These are phyloP conservation scores for Casuarina cunninghamiana DNA, from an alignment of 306 rosid genomes.

Conservation along the genomic window DNA sequence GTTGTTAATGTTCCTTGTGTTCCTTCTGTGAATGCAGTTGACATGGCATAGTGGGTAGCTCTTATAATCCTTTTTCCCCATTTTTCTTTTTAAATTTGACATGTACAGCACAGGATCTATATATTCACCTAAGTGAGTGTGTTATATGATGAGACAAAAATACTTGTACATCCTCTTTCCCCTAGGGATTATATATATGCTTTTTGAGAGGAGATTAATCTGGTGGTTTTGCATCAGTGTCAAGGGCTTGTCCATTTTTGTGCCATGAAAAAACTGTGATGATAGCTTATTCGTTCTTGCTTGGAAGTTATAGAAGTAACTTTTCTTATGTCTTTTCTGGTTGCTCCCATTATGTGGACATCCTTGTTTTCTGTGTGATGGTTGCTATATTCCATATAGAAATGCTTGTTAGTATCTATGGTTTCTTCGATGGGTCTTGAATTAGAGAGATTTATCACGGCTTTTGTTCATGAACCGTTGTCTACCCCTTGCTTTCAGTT, in stretches of 20 bases:
- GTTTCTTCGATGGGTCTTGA: neutral
- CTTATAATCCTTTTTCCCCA: slow-evolving; percentile 32
- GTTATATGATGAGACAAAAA: slow-evolving; percentile 19
- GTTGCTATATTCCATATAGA: neutral
- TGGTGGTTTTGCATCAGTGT: slow-evolving; percentile 5
- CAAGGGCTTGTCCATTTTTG: neutral
- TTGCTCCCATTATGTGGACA: neutral
- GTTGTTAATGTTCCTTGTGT: neutral
- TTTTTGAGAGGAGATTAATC: slow-evolving; percentile 12
- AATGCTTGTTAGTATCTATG: neutral
- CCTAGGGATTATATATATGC: slow-evolving; percentile 13
- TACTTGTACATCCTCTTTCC: slow-evolving; percentile 21
- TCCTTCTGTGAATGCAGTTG: slow-evolving; percentile 26
- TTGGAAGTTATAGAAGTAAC: neutral
- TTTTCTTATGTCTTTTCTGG: neutral
- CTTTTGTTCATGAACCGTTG: neutral
- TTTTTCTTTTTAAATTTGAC: slow-evolving; percentile 32
- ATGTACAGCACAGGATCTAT: slow-evolving; percentile 43
- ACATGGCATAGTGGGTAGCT: slow-evolving; percentile 39
- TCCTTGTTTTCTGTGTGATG: neutral
- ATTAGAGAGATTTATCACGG: neutral
- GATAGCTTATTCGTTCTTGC: neutral
- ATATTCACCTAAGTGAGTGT: slow-evolving; percentile 39
- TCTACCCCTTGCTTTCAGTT: neutral
- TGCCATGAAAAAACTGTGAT: neutral